Percentiles rank a stretch among this genome's conserved stretches.
Conservation (phyloP, 306 rosid genomes). For the Dalbergia cochinchinensis region DNA sequence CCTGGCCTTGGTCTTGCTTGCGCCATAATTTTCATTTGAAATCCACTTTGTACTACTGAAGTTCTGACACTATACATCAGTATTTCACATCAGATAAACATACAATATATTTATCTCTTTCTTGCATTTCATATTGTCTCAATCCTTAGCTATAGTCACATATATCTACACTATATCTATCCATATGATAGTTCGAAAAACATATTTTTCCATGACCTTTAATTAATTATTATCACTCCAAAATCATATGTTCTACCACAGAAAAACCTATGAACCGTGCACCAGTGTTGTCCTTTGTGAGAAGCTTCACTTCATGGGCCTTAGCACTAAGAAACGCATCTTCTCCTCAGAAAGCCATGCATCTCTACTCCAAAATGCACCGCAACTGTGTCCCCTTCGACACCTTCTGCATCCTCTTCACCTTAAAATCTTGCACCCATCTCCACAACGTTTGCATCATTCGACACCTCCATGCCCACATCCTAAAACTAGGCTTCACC, state of each 20-base stretch:
- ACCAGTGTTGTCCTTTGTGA: constrained; percentile 22
- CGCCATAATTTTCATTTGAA: not conserved
- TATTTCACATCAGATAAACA: no score
- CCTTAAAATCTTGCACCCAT: constrained; percentile 65
- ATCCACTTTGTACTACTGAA: no score
- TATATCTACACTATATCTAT: no score
- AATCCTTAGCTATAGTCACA: no score
- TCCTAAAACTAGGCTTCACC: constrained; percentile 66
- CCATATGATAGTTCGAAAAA: no score
- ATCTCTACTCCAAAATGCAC: constrained; percentile 58
- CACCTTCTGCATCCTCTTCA: constrained; percentile 60
- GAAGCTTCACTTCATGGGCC: constrained; percentile 60
- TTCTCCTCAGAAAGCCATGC: constrained; percentile 56
- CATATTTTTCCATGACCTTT: not conserved
- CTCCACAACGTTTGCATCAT: constrained; percentile 41
- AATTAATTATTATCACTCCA: not conserved
- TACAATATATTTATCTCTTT: no score
- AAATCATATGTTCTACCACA: not conserved
- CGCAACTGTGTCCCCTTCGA: constrained; percentile 48
- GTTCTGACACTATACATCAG: no score
- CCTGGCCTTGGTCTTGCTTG: not conserved
- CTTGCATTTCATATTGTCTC: no score
- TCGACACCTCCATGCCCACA: constrained; percentile 67
- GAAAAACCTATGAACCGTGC: constrained; percentile 37
- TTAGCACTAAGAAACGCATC: constrained; percentile 60